Evolutionary conservation across 306 rosid genomes (phyloP).

Genomic region (Inga laurina): DNA sequence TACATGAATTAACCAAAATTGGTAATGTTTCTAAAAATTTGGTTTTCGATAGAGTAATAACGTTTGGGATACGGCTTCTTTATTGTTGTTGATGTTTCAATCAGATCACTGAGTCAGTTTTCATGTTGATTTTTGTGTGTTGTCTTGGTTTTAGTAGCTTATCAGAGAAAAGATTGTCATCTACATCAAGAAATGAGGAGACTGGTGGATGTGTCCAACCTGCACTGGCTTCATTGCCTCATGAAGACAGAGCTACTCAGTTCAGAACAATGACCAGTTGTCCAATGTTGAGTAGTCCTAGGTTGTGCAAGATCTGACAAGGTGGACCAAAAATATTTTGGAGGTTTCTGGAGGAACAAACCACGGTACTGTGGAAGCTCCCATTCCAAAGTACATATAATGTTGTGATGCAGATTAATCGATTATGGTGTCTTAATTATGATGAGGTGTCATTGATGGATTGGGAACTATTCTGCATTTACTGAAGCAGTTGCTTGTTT

Average conservation of each 20-base stretch:
- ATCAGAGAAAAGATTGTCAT: constrained; percentile 31
- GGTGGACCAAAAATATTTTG: constrained; percentile 26
- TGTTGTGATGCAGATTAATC: neutral
- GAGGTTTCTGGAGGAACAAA: constrained; percentile 25
- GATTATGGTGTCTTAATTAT: neutral
- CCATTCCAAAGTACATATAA: constrained; percentile 6
- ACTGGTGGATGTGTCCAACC: constrained; percentile 32
- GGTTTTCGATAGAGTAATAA: too few species aligned
- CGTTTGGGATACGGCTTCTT: too few species aligned
- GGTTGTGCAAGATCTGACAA: constrained; percentile 31
- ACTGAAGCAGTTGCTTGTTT: neutral
- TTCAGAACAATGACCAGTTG: constrained; percentile 30
- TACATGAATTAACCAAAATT: neutral
- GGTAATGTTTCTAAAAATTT: neutral
- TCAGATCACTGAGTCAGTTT: neutral
- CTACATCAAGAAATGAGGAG: constrained; percentile 41
- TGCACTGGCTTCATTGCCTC: constrained; percentile 41
- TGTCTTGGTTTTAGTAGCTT: constrained; percentile 7
- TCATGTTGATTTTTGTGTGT: neutral
- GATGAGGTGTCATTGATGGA: neutral
- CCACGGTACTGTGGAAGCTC: constrained; percentile 42
- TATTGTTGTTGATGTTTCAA: neutral
- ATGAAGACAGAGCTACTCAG: constrained; percentile 37
- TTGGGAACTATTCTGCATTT: neutral
- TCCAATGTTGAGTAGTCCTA: constrained; percentile 31